Base-by-base conservation (phyloP, 306 rosid species). In the Elaeagnus macrophylla region DNA sequence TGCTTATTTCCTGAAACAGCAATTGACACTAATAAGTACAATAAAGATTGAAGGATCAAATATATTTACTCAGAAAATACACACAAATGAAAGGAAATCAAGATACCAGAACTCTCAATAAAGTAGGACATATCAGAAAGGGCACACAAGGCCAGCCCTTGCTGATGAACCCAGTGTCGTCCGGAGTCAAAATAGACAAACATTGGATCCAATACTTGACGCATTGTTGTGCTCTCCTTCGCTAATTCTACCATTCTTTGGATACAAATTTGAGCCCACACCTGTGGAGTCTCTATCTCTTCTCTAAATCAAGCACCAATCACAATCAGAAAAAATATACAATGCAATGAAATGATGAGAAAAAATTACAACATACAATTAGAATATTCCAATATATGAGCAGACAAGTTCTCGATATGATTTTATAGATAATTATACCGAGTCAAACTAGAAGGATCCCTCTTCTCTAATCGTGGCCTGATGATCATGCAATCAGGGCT, bases 181-280 rank as follows among this genome's bases (percentile, higher is more conserved):
- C 85, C 84, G 35, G 81, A 79, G 73, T 93, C 99, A 18, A 93
- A 93, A 75, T 80, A 87, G 60, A 75, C 65, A 69, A 93, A 82
- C 94, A 84, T 79, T 19, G 89, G 99, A 74, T 93, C 99, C 75
- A 93, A 69, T 39, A 87, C 82, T 48, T 78, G 77, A 19, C 95
- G 96, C 87, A 87, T 80, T 56, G 99, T 84, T 54, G 95, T 79
- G 82, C 88, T 84, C 78, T 91, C 99, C 81, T 84, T 82, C 13
- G 88, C 84, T 66, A 84, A 74, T 40, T 93, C 99, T 65, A 74
- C 91, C 94, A 87, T 73, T 77, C 89, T 81, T 60, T 93, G 96
- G 62, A 93, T 61, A 56, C 96, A 87, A 67, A 87, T 87, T 64
- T 82, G 95, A 52, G 96, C 85, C 96, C 96, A 93, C 50, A 79